Evolutionary conservation across 1,139 yeast species (phyloP).

Genomic region (Geotrichum phurueaensis): DNA sequence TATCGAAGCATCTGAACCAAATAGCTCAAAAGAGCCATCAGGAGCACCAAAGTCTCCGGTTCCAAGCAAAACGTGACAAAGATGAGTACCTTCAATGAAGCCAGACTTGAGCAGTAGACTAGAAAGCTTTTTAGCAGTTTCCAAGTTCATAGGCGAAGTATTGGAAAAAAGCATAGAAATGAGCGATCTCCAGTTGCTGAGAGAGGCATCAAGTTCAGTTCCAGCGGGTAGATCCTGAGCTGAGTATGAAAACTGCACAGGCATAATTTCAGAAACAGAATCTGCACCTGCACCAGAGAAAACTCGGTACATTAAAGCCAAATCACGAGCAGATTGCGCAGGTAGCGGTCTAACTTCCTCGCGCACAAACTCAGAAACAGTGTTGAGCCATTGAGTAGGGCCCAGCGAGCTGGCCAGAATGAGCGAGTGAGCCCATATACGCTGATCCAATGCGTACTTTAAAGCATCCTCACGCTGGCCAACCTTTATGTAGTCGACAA

Average conservation of each 20-base stretch:
- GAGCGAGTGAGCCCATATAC: conserved; percentile 79
- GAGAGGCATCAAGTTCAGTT: conserved; percentile 16
- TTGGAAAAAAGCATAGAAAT: conserved; percentile 32
- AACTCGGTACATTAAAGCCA: conserved; percentile 60
- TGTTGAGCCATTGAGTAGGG: conserved; percentile 53
- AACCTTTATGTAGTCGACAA: conserved; percentile 43
- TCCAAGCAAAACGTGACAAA: conserved; percentile 21
- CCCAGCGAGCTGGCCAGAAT: conserved; percentile 64
- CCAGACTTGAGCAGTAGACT: conserved; percentile 31
- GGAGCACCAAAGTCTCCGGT: conserved; percentile 3
- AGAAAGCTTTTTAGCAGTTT: conserved; percentile 35
- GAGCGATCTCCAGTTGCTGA: conserved; percentile 34
- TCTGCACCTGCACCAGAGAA: conserved; percentile 57
- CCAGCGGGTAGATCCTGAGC: conserved; percentile 8
- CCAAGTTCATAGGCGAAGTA: conserved; percentile 30
- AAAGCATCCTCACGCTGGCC: conserved; percentile 70
- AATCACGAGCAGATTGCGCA: conserved; percentile 43
- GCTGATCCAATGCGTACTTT: conserved; percentile 52
- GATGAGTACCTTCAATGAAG: conserved; percentile 34
- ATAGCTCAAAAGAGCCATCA: conserved; percentile 5
- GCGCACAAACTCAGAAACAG: conserved; percentile 48
- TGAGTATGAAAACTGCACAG: conserved; percentile 9
- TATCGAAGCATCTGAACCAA: conserved; percentile 10
- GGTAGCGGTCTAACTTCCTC: conserved; percentile 38
- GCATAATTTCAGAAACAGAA: conserved; percentile 30